Percentiles rank a stretch among this genome's conserved stretches.
phyloP scores from a whole-genome alignment of 306 rosid genomes.

The Begonia fuchsioides region DNA sequence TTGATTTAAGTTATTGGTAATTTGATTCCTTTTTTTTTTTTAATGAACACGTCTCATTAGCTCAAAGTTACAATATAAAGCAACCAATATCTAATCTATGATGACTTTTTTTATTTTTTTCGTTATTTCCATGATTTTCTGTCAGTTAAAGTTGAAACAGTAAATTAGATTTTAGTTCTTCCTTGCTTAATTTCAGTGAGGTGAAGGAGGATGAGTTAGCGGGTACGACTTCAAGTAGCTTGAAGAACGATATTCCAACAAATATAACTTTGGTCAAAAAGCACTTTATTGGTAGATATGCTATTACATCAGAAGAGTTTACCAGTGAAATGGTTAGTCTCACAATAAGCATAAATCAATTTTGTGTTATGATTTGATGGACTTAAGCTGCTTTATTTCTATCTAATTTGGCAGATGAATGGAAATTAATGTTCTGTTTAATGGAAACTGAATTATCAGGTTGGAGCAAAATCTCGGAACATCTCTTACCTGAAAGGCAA shows the following conservation, averaged over 20 bases:
- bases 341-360: constrained; percentile 4
- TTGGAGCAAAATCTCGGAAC: constrained; percentile 96
- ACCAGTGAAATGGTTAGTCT: constrained; percentile 64
- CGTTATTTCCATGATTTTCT: too few relatives aligned
- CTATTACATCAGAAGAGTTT: constrained; percentile 77
- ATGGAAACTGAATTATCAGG: constrained; percentile 29
- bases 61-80: too few relatives aligned
- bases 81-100: too few relatives aligned
- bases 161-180: constrained; percentile 8
- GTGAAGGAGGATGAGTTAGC: constrained; percentile 43
- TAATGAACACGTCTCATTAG: too few relatives aligned
- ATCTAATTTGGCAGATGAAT: background rate
- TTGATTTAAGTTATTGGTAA: constrained; percentile 26
- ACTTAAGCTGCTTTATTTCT: background rate
- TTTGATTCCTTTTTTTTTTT: background rate
- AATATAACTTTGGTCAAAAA: constrained; percentile 56
- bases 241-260: constrained; percentile 26
- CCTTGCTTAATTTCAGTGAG: constrained; percentile 34
- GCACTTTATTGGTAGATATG: constrained; percentile 75
- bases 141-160: constrained; percentile 5
- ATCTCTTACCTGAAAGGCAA: constrained; percentile 74
- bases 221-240: constrained; percentile 33
- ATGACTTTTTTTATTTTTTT: too few relatives aligned
- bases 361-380: too few relatives aligned
- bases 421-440: background rate